A percentile compares a stretch with the other conserved stretches of the same genome.
Conservation (phyloP, 805 yeast genomes). For the Millerago galiae region DNA sequence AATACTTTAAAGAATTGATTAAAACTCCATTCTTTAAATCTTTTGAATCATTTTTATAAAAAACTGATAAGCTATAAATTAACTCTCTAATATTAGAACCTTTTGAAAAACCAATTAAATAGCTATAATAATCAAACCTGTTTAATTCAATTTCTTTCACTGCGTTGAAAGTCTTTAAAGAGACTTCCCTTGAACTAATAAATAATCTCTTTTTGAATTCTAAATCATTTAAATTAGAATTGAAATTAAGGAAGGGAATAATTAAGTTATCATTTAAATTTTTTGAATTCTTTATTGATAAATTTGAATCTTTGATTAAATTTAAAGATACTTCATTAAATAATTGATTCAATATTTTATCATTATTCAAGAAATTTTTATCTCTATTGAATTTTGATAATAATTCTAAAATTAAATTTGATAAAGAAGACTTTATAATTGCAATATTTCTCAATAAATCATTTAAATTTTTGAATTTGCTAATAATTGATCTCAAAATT, state of each 20-base stretch:
- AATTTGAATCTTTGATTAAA: conserved; percentile 15
- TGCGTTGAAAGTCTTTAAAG: conserved; percentile 22
- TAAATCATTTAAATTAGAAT: conserved; percentile 23
- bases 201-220: too few relatives aligned
- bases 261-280: conserved; percentile 11
- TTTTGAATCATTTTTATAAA: not conserved
- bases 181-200: too few relatives aligned
- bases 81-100: conserved; percentile 19
- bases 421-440: conserved; percentile 14
- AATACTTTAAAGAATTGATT: conserved; percentile 26
- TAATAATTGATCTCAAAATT: conserved; percentile 12
- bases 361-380: conserved; percentile 2
- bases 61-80: conserved; percentile 8
- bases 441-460: conserved; percentile 17
- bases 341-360: conserved; percentile 9
- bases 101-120: conserved; percentile 25
- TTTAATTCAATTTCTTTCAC: conserved; percentile 35
- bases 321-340: conserved; percentile 11
- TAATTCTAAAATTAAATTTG: conserved; percentile 13
- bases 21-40: conserved; percentile 31
- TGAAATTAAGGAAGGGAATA: conserved; percentile 6
- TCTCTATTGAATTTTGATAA: conserved; percentile 4
- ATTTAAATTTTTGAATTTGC: conserved; percentile 16
- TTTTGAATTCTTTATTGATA: conserved; percentile 7
- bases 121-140: conserved; percentile 40